phyloP scores from a whole-genome alignment of 805 yeast species.

The Candida sanyiensis region DNA sequence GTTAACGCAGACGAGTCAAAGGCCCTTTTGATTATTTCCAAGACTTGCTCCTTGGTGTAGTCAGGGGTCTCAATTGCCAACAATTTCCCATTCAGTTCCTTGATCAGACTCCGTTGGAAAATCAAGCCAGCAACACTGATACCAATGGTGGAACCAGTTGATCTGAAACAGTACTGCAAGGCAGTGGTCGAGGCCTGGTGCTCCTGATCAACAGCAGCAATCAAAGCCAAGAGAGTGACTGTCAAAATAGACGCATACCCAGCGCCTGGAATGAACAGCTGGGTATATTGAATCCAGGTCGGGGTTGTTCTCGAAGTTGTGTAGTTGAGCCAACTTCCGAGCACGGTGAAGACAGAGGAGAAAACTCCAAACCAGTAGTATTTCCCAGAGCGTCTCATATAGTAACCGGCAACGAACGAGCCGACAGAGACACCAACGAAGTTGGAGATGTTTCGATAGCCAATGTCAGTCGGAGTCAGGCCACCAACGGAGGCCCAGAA shows the following conservation, averaged over 20 bases:
- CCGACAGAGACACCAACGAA: conserved; percentile 65
- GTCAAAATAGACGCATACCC: conserved; percentile 68
- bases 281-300: conserved; percentile 35
- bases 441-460: conserved; percentile 49
- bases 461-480: conserved; percentile 50
- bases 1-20: conserved; percentile 47
- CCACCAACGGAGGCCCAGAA: conserved; percentile 52
- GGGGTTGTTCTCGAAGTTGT: conserved; percentile 22
- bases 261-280: conserved; percentile 51
- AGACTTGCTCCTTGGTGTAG: conserved; percentile 17
- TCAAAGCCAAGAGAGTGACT: conserved; percentile 64
- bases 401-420: conserved; percentile 58
- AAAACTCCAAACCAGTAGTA: conserved; percentile 45
- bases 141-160: conserved; percentile 83
- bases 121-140: conserved; percentile 65
- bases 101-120: conserved; percentile 45
- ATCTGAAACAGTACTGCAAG: conserved; percentile 81
- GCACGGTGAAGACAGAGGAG: conserved; percentile 37
- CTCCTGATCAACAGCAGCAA: conserved; percentile 63
- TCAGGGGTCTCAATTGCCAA: conserved; percentile 14
- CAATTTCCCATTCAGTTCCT: conserved; percentile 24
- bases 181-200: conserved; percentile 85
- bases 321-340: conserved; percentile 41
- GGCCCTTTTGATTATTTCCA: conserved; percentile 36
- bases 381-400: conserved; percentile 63